phyloP scores from a whole-genome alignment of 768 basidiomycete species.

The Xerocomellus intermedius region DNA sequence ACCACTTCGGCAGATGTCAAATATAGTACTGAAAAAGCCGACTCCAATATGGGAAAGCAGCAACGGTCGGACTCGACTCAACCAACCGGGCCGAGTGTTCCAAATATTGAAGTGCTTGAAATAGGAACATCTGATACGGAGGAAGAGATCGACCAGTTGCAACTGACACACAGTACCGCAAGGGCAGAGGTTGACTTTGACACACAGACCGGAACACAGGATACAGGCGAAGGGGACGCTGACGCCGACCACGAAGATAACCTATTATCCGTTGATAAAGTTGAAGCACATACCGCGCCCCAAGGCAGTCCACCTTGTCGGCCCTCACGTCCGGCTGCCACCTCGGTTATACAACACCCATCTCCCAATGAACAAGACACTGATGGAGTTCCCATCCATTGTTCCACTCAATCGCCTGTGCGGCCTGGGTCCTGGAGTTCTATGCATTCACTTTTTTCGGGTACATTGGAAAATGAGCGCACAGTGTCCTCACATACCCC shows the following conservation, averaged over 20 bases:
- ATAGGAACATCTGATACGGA: constrained; percentile 9
- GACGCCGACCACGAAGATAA: background rate
- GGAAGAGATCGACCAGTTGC: constrained; percentile 12
- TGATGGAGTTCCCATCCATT: background rate
- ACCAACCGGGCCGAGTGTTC: constrained; percentile 2
- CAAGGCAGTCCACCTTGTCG: background rate
- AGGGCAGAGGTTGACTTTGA: background rate
- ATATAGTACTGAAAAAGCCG: background rate
- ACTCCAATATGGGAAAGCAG: background rate
- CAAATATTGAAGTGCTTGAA: constrained; percentile 10
- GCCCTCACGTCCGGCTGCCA: background rate
- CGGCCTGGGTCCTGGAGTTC: constrained; percentile 4
- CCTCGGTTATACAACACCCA: background rate
- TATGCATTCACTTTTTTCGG: constrained; percentile 31
- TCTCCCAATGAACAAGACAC: background rate
- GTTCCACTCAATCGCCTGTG: background rate
- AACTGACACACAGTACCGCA: background rate
- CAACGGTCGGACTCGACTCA: background rate
- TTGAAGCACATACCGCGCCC: background rate
- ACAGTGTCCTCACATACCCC: background rate
- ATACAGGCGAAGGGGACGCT: background rate
- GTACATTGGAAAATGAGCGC: background rate
- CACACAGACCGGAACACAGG: background rate
- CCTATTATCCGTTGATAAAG: constrained; percentile 6
- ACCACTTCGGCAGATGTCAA: background rate